Base-by-base conservation (phyloP, 2,329 filamentous ascomycete genomes). In the Ophiostoma sp. region DNA sequence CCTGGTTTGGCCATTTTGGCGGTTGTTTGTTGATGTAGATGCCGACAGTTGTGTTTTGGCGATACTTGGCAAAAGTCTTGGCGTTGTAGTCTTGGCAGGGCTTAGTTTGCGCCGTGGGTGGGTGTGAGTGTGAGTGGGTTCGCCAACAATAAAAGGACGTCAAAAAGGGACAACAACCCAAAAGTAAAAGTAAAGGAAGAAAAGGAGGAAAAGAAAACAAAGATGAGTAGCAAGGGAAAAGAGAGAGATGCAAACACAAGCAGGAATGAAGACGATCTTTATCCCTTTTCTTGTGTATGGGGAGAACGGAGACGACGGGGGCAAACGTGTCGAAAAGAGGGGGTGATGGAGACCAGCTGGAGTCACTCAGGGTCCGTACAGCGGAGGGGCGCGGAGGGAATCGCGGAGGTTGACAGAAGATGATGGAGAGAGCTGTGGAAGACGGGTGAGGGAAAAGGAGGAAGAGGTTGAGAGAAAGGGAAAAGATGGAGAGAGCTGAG, bases 1-100 rank as follows among this genome's bases (percentile, higher is more conserved):
- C 73, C 74, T 6, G 74, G 73, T 22, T 74, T 75, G 1, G 74
- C 74, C 74, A 75, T 75, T 33, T 4, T 69, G 28, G 33, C n/a
- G 57, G n/a, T 28, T 64, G 33, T 64, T 42, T 42, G 12, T 66
- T 28, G 25, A 48, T 31, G 39, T n/a, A 22, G 33, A n/a, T 69
- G 28, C 45, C 45, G 28, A 28, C 19, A 52, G 45, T 69, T 69
- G 42, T 33, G 55, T n/a, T 50, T 68, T 50, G 42, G 42, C 22
- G 42, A 50, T 31, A 33, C 28, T 66, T 66, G 61, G 61, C 36
- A n/a, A 28, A 42, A 22, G 59, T 33, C 31, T 33, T 39, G 19
- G 31, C 31, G 33, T n/a, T 39, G 31, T 1, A 15, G 28, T 36
- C 66, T 69, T 69, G 66, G 66, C 66, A 36, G 12, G 17, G 28